These are phyloP conservation scores for Spinacia oleracea DNA, from an alignment of 179 eudicot genomes.

Conservation along the genomic window DNA sequence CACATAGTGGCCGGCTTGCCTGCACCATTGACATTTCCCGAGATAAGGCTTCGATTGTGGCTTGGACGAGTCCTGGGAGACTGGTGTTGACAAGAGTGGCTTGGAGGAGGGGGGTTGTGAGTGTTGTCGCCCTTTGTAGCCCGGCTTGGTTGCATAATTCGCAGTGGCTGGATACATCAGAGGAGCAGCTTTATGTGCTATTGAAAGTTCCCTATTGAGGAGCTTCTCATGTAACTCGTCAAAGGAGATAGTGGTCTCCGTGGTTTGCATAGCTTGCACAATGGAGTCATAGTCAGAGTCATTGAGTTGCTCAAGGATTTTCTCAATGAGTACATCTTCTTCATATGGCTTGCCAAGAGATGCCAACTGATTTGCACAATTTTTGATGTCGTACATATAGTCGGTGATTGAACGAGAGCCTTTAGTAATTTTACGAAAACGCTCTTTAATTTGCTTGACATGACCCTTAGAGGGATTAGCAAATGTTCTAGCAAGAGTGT, in stretches of 20 bases:
- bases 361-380: not conserved
- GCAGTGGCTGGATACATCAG: too few relatives aligned
- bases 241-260: constrained; percentile 3
- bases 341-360: not conserved
- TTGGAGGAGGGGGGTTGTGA: not conserved
- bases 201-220: not conserved
- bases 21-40: not conserved
- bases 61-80: too few relatives aligned
- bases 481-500: not conserved
- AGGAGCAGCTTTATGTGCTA: not conserved
- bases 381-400: constrained; percentile 4
- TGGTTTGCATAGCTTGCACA: not conserved
- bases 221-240: constrained; percentile 9
- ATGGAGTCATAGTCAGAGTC: not conserved
- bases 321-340: not conserved
- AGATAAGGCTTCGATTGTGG: not conserved
- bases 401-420: not conserved
- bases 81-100: too few relatives aligned
- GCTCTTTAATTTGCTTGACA: not conserved
- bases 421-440: not conserved
- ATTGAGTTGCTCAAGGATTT: not conserved
- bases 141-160: not conserved
- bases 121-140: not conserved
- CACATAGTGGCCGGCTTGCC: not conserved
- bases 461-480: constrained; percentile 1